phyloP scores from a whole-genome alignment of 305 asterid genomes.

The Plantago coronopus region DNA sequence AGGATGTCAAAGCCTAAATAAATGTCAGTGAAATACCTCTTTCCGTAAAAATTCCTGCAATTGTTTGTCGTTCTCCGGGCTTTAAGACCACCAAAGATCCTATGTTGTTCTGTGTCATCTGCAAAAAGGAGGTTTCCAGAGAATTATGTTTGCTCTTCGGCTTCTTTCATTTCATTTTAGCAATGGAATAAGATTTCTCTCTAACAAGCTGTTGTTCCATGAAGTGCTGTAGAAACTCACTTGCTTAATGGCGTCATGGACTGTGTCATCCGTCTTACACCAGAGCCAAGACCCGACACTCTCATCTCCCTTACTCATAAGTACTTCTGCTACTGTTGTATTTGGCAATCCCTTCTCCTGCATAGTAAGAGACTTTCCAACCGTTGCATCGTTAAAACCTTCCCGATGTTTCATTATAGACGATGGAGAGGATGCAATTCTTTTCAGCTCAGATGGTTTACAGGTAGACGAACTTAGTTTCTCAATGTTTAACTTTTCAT shows the following conservation, averaged over 20 bases:
- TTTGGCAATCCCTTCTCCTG: conserved; percentile 59
- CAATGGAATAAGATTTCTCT: neutral
- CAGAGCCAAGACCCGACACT: conserved; percentile 63
- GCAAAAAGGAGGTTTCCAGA: conserved; percentile 15
- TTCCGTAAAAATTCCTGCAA: conserved; percentile 81
- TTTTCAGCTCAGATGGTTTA: conserved; percentile 17
- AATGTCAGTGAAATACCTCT: conserved; percentile 36
- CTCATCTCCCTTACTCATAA: conserved; percentile 56
- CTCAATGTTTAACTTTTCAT: conserved; percentile 26
- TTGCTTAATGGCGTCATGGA: conserved; percentile 62
- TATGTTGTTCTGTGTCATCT: conserved; percentile 76
- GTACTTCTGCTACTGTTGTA: conserved; percentile 55
- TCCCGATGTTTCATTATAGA: conserved; percentile 20
- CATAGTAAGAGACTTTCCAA: conserved; percentile 23
- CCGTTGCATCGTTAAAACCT: conserved; percentile 21
- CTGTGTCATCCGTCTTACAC: conserved; percentile 55
- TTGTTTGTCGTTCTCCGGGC: conserved; percentile 54
- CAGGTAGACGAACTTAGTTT: conserved; percentile 20
- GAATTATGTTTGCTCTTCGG: neutral
- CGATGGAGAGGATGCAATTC: conserved; percentile 15
- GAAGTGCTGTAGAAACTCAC: conserved; percentile 31
- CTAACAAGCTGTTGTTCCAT: neutral
- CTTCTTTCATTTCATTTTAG: neutral
- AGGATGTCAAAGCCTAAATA: neutral
- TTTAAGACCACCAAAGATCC: conserved; percentile 78